Base-by-base conservation (phyloP, 257 asterid genomes). In the Solanum pennellii region DNA sequence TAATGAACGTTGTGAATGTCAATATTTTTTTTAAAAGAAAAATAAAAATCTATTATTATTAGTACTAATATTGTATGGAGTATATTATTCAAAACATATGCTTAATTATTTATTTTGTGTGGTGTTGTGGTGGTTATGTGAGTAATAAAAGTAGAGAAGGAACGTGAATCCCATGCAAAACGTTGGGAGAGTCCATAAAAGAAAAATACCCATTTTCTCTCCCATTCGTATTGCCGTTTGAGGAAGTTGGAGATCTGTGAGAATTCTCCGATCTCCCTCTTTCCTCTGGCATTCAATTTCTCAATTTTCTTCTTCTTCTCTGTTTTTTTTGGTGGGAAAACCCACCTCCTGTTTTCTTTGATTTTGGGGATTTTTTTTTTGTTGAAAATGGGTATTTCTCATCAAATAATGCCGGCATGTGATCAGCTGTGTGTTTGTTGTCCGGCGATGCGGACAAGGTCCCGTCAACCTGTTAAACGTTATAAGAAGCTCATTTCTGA, bases 381-480 rank as follows among this genome's bases (percentile, higher is more conserved):
- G n/a, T 45, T 27, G 11, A 80, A 80, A 88, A 94, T 94, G 96
- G 95, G 94, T 3, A 92, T 93, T 91, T 91, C 94, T 68, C 91
- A 92, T 90, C 88, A 92, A 74, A 90, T 93, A 76, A 92, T 94
- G 94, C 96, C 98, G 42, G 89, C 92, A 5, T 92, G 93, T 79
- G 96, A 94, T 83, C 92, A 88, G 76, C 91, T 95, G 23, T 95
- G 97, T 90, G 74, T 94, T 56, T 95, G 96, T 90, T 94, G 97
- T 89, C 98, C 97, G 42, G 93, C 90, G 27, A 92, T 94, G 98
- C 91, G 94, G 69, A 96, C 98, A 27, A 91, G 98, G 91, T 95
- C 98, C 74, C 93, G 98, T 41, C 98, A 95, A 75, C 97, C 98
- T 18, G 96, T 95, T 12, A 95, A 94, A 91, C 94, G 96, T 18